Evolutionary conservation across 768 basidiomycete genomes (phyloP), one percentile per base, ranked within the genome.

Genomic region (Pulveroboletus ravenelii): DNA sequence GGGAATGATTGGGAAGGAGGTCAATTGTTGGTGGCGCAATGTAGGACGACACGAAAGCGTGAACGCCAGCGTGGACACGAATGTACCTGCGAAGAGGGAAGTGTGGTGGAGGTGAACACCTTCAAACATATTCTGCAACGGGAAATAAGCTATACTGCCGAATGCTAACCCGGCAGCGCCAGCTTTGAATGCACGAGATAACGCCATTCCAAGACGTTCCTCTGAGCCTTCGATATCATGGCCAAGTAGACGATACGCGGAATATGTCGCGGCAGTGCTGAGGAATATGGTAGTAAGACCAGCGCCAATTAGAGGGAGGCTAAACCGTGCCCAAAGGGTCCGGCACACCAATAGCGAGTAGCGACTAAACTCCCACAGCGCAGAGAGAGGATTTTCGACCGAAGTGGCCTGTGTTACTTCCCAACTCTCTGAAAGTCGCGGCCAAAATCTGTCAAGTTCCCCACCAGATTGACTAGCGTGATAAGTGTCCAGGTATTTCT

Each of bases 251-350:
- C 62, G 60, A 64, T 82, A 90, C 0, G 86, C 56, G 1, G 75
- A 70, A 74, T 79, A 80, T 2, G 77, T 70, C 0, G 83, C 78
- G 6, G 80, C 59, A 0, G 84, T 64, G 30, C 82, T 75, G 20
- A 84, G 64, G 1, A 71, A 73, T 27, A 94, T 75, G 23, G 90
- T 67, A 0, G 66, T 57, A 10, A 95, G 67, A 0, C 95, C 96
- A 25, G 86, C 71, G 5, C 72, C 67, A 78, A 98, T 97, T 13
- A 89, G 73, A 1, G 79, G 60, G 3, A 85, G 73, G 56, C 93
- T 89, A 74, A 99, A 98, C 61, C 91, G 90, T 1, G 96, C 95
- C 96, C 96, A 99, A 48, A 97, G 81, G 12, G 78, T 68, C 7
- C 94, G 85, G 62, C 94, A 94, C 2, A 78, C 78, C 1, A 76